Base-by-base conservation (phyloP, 495 filamentous ascomycete genomes). In the Penicillium soppii region DNA sequence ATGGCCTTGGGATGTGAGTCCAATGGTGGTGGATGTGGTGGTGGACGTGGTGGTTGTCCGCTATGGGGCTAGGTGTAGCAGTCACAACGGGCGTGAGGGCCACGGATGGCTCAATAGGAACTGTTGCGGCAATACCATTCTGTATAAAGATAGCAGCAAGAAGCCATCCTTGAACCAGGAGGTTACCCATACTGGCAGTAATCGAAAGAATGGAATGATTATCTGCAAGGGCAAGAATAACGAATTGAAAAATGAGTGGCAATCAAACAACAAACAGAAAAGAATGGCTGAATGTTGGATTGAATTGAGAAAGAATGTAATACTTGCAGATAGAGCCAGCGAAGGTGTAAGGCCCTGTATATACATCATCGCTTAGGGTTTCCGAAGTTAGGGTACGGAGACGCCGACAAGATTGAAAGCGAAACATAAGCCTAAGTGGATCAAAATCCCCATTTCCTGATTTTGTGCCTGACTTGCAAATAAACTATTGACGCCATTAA, bases 81-180 rank as follows among this genome's bases (percentile, higher is more conserved):
- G 35, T 38, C 21, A 25, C 12, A 29, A 2, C 27, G 25, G 45
- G 32, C 20, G 12, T 33, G 7, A 21, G 33, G 20, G 44, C 37
- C 10, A 35, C 44, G 32, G 21, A 26, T 33, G 19, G 21, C 37
- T 12, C 37, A 30, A 37, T 29, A 6, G 45, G 33, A 15, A 27
- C 32, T 33, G 27, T 21, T 13, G 8, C 17, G 17, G 45, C 45
- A 33, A 36, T 23, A 20, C 26, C 23, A 3, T 19, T 23, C 27
- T 43, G 33, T 19, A 41, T 12, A 43, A 16, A 15, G 25, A 40
- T 22, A 35, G 47, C 37, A 26, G 39, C 39, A 27, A 43, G 25
- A 12, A 50, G 13, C 47, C 47, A 50, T 50, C 38, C 27, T 50
- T 37, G 47, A 32, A 50, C 19, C 2, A 40, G 16, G 3, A 43